Conservation (phyloP, 306 rosid species). For the Cicer judaicum region DNA sequence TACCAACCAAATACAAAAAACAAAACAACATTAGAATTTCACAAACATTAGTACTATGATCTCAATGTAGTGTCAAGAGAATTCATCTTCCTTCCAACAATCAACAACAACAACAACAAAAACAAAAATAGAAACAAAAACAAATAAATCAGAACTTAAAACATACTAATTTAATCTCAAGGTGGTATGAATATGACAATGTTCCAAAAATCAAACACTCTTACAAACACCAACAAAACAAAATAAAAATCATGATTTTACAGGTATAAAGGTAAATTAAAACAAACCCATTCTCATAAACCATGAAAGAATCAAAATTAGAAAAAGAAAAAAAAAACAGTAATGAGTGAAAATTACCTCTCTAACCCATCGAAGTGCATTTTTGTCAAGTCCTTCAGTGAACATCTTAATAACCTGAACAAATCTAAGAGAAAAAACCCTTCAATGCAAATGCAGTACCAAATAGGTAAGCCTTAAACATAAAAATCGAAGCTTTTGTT, state of each 20-base stretch:
- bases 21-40: background rate
- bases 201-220: slow-evolving; percentile 32
- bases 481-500: slow-evolving; percentile 15
- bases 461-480: background rate
- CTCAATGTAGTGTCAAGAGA: slow-evolving; percentile 34
- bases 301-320: background rate
- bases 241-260: slow-evolving; percentile 37
- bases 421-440: slow-evolving; percentile 35
- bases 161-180: slow-evolving; percentile 43
- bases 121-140: background rate
- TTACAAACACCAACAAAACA: slow-evolving; percentile 48
- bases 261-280: background rate
- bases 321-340: background rate
- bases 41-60: background rate
- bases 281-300: slow-evolving; percentile 41
- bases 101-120: slow-evolving; percentile 19
- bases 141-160: slow-evolving; percentile 19
- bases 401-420: slow-evolving; percentile 66
- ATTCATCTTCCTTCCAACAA: slow-evolving; percentile 51
- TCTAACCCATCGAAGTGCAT: slow-evolving; percentile 87
- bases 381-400: slow-evolving; percentile 86
- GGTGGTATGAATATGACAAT: background rate
- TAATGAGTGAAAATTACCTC: slow-evolving; percentile 59
- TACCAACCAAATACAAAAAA: slow-evolving; percentile 20
- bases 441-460: slow-evolving; percentile 35